These are phyloP conservation scores for Boletellus sp. DNA, from an alignment of 768 basidiomycete genomes.

Conservation along the genomic window DNA sequence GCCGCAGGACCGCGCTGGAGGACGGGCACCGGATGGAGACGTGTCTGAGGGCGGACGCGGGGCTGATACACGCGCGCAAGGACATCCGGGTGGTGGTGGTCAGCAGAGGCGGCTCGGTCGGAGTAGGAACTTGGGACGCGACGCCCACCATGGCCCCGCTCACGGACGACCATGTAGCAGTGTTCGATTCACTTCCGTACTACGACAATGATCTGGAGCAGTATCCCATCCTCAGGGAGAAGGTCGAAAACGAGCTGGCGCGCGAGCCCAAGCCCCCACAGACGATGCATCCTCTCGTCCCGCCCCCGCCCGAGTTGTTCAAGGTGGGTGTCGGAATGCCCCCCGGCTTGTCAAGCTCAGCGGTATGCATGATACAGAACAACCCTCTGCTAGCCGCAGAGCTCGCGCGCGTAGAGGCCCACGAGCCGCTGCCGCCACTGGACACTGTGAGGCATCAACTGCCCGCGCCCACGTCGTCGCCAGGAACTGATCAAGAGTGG, in stretches of 20 bases:
- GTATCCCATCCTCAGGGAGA: constrained; percentile 64
- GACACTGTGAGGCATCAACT: constrained; percentile 74
- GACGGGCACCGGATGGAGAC: constrained; percentile 34
- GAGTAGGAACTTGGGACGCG: constrained; percentile 25
- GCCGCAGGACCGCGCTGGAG: constrained; percentile 27
- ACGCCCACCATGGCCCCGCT: constrained; percentile 26
- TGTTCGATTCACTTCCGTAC: constrained; percentile 89
- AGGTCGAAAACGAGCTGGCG: constrained; percentile 74
- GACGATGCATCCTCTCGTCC: constrained; percentile 65
- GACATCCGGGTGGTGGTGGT: constrained; percentile 34
- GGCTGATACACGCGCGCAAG: constrained; percentile 42
- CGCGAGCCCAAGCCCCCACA: constrained; percentile 61
- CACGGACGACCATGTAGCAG: constrained; percentile 15
- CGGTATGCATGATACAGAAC: constrained; percentile 40
- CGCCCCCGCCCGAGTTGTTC: constrained; percentile 64
- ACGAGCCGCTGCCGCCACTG: constrained; percentile 59
- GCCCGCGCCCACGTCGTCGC: constrained; percentile 58
- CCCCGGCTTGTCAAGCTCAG: background rate
- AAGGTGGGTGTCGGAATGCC: constrained; percentile 44
- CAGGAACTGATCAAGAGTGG: constrained; percentile 77
- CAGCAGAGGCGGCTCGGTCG: constrained; percentile 10
- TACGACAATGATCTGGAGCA: constrained; percentile 90
- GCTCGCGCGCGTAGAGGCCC: constrained; percentile 67
- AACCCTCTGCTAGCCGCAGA: constrained; percentile 69
- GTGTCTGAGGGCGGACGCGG: constrained; percentile 42